Evolutionary conservation across 2,329 filamentous ascomycete species (phyloP), one percentile per base, ranked within the genome.

Genomic region (Talaromyces albobiverticillius): DNA sequence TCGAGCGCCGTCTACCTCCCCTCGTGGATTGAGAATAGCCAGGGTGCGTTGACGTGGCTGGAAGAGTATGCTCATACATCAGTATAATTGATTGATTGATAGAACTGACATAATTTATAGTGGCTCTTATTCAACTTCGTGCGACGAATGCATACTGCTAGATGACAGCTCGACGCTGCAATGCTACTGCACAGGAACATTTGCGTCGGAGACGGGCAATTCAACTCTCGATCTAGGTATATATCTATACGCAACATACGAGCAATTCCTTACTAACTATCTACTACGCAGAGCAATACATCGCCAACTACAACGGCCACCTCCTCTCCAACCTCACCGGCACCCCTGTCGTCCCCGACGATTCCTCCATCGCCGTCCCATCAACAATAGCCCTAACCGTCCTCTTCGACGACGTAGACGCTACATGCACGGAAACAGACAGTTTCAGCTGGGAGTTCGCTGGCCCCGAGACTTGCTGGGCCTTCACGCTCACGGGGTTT

Each of bases 271-370:
- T 18, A 10, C 38, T 46, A n/a, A 42, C 13, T 23, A 20, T 11
- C 10, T 7, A 3, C 5, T 6, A 31, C 16, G 16, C 25, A 59
- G 58, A 59, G 56, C 47, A 59, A 26, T 51, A 58, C 29, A 59
- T 59, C 29, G 56, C 56, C 25, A 58, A 59, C 40, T 58, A 58
- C 32, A 34, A 56, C 6, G 58, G 58, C 3, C 56, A 58, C 25
- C 53, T 58, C 25, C 53, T 58, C 20, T 59, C 56, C 14, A 52
- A 54, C 48, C 50, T 56, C 20, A 47, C 54, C 22, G 56, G 58
- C 3, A 18, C 42, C 1, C 46, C 57, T n/a, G 54, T 36, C 2
- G 20, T 56, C 6, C 58, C 58, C 4, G 32, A 22, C 0, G 43
- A 57, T 32, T 52, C 58, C 26, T 36, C 23, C 3, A 1, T 51